A percentile compares a stretch with the other conserved stretches of the same genome.
Evolutionary conservation across 768 basidiomycete species (phyloP).

Genomic region (Suillus decipiens): DNA sequence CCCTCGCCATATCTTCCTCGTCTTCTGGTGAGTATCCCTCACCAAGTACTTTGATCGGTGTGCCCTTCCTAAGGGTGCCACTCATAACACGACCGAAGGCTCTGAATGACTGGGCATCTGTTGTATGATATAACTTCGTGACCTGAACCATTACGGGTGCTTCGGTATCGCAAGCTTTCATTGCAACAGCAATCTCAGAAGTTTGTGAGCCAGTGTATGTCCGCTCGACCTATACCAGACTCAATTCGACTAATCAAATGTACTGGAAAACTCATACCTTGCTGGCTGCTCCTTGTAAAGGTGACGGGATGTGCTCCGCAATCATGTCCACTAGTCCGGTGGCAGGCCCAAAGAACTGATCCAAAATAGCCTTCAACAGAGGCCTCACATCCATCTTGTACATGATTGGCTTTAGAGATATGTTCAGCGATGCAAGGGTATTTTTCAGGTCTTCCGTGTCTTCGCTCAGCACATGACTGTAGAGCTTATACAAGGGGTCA

Average conservation of each 20-base stretch:
- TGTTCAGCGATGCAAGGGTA: conserved; percentile 77
- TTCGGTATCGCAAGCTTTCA: conserved; percentile 80
- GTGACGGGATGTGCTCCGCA: conserved; percentile 87
- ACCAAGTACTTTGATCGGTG: conserved; percentile 92
- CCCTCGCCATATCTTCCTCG: conserved; percentile 95
- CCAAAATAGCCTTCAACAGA: conserved; percentile 87
- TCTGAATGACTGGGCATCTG: conserved; percentile 95
- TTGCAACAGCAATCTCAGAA: conserved; percentile 72
- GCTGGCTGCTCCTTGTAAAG: conserved; percentile 51
- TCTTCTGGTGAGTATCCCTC: conserved; percentile 99
- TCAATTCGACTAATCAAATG: conserved; percentile 1
- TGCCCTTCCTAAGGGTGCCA: conserved; percentile 83
- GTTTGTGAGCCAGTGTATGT: conserved; percentile 90
- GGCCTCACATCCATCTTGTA: conserved; percentile 99
- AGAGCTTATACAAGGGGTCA: conserved; percentile 96
- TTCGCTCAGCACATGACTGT: conserved; percentile 92
- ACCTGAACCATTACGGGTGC: conserved; percentile 94
- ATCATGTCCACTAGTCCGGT: conserved; percentile 94
- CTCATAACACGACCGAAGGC: conserved; percentile 94
- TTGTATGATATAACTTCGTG: conserved; percentile 93
- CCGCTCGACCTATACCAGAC: conserved; percentile 58
- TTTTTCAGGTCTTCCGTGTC: conserved; percentile 85
- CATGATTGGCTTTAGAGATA: conserved; percentile 87
- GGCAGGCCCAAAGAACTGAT: conserved; percentile 93
- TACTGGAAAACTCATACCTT: conserved; percentile 51